phyloP scores from a whole-genome alignment of 1,284 basidiomycete species.

The Clitocybe nebularis region DNA sequence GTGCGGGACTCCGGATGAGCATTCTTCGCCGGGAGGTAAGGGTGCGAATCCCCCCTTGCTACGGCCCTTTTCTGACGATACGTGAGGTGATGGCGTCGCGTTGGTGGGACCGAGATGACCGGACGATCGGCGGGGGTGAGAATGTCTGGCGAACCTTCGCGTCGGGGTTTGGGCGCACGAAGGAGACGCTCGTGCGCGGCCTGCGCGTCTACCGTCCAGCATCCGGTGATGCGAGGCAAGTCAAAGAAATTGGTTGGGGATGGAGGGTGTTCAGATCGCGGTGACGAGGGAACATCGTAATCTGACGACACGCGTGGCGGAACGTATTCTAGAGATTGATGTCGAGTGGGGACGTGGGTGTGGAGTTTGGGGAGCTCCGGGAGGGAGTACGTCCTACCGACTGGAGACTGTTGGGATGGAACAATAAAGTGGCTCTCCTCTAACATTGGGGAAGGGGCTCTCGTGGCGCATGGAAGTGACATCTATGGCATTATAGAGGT shows the following conservation, averaged over 20 bases:
- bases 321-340: no score
- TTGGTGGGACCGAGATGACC: conserved; percentile 1
- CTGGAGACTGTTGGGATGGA: neutral
- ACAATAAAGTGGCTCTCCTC: no score
- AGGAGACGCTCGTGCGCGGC: conserved; percentile 4
- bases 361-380: neutral
- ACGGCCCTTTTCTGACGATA: neutral
- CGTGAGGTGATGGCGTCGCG: neutral
- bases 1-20: no score
- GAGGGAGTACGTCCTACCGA: neutral
- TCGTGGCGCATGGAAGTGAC: no score
- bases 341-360: neutral
- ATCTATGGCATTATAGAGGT: no score
- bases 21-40: no score
- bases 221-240: conserved; percentile 5
- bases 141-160: neutral
- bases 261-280: neutral
- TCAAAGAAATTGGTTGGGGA: neutral
- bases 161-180: conserved; percentile 3
- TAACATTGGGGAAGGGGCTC: no score
- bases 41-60: conserved; percentile 6
- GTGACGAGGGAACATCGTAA: neutral
- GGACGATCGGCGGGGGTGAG: neutral
- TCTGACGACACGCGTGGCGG: no score
- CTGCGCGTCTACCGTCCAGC: conserved; percentile 13